These are phyloP conservation scores for Cladorrhinum sp. DNA, from an alignment of 2,329 filamentous ascomycete genomes.

Conservation along the genomic window DNA sequence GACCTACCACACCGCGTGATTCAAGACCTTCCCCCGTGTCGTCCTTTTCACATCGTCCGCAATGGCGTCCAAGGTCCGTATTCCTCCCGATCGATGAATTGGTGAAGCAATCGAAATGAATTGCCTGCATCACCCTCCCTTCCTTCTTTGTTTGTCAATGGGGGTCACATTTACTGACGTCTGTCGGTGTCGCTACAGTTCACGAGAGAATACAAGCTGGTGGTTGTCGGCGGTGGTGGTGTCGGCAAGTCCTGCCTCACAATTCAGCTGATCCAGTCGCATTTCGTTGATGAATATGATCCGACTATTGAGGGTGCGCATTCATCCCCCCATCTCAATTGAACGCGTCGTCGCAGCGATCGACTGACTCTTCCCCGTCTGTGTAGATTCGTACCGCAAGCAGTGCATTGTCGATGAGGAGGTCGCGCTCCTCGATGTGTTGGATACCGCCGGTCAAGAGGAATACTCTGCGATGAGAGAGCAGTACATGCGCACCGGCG, in stretches of 20 bases:
- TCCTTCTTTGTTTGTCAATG: background rate
- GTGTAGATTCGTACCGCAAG: constrained; percentile 95
- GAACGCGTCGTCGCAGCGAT: background rate
- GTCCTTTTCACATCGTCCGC: constrained; percentile 8
- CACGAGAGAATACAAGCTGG: constrained; percentile 88
- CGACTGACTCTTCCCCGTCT: background rate
- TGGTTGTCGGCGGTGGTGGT: constrained; percentile 95
- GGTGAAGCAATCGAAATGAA: background rate
- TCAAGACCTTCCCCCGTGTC: constrained; percentile 1
- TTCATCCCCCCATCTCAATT: background rate
- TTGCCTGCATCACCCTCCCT: background rate
- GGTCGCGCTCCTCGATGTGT: constrained; percentile 92
- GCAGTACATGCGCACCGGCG: constrained; percentile 99
- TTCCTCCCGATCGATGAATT: background rate
- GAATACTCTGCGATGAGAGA: constrained; percentile 99
- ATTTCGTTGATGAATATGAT: constrained; percentile 99
- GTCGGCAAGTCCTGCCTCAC: constrained; percentile 99
- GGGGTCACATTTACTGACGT: constrained; percentile 14
- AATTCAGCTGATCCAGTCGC: constrained; percentile 91
- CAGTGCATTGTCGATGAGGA: constrained; percentile 99
- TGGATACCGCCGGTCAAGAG: constrained; percentile 97
- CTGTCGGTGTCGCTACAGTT: constrained; percentile 52
- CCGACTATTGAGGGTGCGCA: constrained; percentile 92
- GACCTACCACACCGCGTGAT: constrained; percentile 1
- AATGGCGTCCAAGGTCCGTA: constrained; percentile 28